Conservation (phyloP, 345 rosid genomes). For the Sisymbrium irio region DNA sequence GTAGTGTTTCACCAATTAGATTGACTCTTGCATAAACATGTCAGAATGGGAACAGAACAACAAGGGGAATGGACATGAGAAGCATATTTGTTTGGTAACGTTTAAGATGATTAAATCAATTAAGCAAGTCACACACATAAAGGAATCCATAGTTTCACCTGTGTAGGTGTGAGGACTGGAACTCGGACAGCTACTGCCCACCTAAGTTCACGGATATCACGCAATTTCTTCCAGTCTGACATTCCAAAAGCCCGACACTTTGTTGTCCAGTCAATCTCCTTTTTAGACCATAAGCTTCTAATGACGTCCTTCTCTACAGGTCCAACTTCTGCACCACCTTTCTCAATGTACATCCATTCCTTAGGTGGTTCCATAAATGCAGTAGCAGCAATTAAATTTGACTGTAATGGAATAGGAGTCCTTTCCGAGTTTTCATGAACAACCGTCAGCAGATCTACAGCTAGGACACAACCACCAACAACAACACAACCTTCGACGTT, state of each 20-base stretch:
- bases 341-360: slow-evolving; percentile 92
- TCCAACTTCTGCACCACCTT: slow-evolving; percentile 79
- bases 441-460: slow-evolving; percentile 93
- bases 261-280: slow-evolving; percentile 81
- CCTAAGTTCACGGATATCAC: slow-evolving; percentile 98
- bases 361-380: slow-evolving; percentile 99
- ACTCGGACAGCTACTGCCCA: slow-evolving; percentile 93
- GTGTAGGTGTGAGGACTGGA: slow-evolving; percentile 92
- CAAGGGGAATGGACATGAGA: slow-evolving; percentile 2
- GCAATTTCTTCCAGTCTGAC: slow-evolving; percentile 92
- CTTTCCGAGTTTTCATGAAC: slow-evolving; percentile 98
- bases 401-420: slow-evolving; percentile 93
- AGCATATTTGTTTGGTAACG: not conserved
- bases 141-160: slow-evolving; percentile 51
- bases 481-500: slow-evolving; percentile 91
- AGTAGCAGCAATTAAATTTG: slow-evolving; percentile 94
- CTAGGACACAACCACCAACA: slow-evolving; percentile 98
- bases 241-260: slow-evolving; percentile 96
- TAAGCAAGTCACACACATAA: slow-evolving; percentile 1
- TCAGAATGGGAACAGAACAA: not conserved
- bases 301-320: slow-evolving; percentile 95
- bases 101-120: slow-evolving; percentile 12
- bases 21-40: slow-evolving; percentile 21
- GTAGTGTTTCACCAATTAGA: slow-evolving; percentile 23
- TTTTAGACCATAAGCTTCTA: slow-evolving; percentile 94